phyloP scores from a whole-genome alignment of 306 rosid species.

The Betula pendula region DNA sequence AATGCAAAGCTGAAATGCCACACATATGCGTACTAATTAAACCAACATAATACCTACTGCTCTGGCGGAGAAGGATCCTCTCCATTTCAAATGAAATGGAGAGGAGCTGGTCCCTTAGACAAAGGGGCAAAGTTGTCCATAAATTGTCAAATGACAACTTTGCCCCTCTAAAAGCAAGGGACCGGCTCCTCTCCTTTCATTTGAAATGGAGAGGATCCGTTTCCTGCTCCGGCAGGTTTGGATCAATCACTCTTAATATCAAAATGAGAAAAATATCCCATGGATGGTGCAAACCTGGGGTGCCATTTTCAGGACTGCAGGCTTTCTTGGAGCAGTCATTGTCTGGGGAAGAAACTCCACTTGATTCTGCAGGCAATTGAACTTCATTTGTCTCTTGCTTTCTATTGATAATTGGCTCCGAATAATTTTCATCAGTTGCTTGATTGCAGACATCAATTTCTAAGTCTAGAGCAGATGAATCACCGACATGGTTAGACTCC shows the following conservation, averaged over 20 bases:
- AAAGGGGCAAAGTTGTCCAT: too few relatives aligned
- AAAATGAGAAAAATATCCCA: slow-evolving; percentile 10
- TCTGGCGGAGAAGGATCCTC: too few relatives aligned
- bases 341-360: slow-evolving; percentile 14
- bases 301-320: slow-evolving; percentile 25
- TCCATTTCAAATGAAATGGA: too few relatives aligned
- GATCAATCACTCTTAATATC: neutral
- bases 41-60: too few relatives aligned
- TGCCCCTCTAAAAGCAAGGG: too few relatives aligned
- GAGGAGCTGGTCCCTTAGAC: too few relatives aligned
- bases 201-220: too few relatives aligned
- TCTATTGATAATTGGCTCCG: slow-evolving; percentile 22
- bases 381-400: slow-evolving; percentile 34
- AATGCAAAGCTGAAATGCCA: neutral
- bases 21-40: neutral
- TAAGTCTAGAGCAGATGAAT: slow-evolving; percentile 24
- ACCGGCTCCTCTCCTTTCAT: too few relatives aligned
- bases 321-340: slow-evolving; percentile 28
- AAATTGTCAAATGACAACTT: too few relatives aligned
- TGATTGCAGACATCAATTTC: slow-evolving; percentile 17
- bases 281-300: slow-evolving; percentile 55
- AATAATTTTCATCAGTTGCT: slow-evolving; percentile 28
- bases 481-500: slow-evolving; percentile 23
- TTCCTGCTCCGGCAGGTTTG: too few relatives aligned
- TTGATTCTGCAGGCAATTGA: slow-evolving; percentile 20